These are phyloP conservation scores for Cardiospermum halicacabum DNA, from an alignment of 345 rosid species.

Conservation along the genomic window DNA sequence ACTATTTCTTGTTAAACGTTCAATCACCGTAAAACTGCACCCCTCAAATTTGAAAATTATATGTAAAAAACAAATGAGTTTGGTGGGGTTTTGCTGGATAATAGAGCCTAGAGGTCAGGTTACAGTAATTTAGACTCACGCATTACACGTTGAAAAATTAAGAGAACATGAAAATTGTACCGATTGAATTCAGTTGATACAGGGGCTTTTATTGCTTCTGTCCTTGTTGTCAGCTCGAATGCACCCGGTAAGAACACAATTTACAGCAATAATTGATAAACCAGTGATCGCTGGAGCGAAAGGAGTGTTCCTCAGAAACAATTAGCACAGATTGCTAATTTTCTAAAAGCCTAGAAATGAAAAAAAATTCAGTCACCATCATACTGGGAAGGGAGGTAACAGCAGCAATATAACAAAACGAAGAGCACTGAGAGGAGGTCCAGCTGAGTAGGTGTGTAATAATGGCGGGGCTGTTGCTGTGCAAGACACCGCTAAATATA, in stretches of 20 bases:
- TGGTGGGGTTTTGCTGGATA: neutral
- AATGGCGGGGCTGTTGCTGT: neutral
- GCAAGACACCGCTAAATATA: neutral
- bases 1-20: neutral
- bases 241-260: conserved; percentile 13
- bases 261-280: no score
- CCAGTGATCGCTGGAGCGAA: conserved; percentile 32
- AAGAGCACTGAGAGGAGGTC: conserved; percentile 29
- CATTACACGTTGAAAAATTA: neutral
- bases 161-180: neutral
- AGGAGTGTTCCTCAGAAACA: conserved; percentile 28
- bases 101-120: neutral
- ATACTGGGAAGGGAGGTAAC: conserved; percentile 27
- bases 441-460: conserved; percentile 20
- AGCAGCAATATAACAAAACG: conserved; percentile 26
- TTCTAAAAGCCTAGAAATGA: conserved; percentile 26
- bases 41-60: neutral
- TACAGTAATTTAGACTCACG: neutral
- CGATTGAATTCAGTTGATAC: neutral
- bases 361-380: conserved; percentile 16
- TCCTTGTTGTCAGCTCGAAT: conserved; percentile 4
- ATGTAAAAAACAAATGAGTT: neutral
- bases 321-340: conserved; percentile 21
- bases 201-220: conserved; percentile 13
- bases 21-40: neutral